phyloP scores from a whole-genome alignment of 371 early-diverging fungal species.

The Cokeromyces recurvatus region DNA sequence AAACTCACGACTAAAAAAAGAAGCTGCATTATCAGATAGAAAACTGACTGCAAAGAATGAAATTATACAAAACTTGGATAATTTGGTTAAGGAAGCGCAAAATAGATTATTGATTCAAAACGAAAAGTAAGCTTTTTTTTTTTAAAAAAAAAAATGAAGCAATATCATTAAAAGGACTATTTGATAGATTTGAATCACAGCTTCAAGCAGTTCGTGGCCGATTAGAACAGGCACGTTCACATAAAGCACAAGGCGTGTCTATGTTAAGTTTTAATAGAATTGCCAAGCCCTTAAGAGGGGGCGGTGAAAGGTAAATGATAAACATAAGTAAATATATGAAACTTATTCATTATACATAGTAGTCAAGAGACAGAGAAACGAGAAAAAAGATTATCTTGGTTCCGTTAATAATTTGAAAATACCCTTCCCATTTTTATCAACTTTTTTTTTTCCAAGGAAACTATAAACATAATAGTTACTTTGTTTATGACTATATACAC shows the following conservation, averaged over 20 bases:
- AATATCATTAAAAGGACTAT: too few species aligned
- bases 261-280: constrained; percentile 73
- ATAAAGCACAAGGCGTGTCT: constrained; percentile 44
- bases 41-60: constrained; percentile 90
- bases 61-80: constrained; percentile 85
- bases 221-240: constrained; percentile 64
- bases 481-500: too few species aligned
- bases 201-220: constrained; percentile 69
- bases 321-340: too few species aligned
- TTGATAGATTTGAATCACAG: constrained; percentile 64
- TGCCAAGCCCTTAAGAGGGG: constrained; percentile 90
- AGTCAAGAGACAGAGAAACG: too few species aligned
- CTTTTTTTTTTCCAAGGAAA: too few species aligned
- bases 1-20: constrained; percentile 91
- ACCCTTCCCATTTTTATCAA: too few species aligned
- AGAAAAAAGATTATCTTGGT: too few species aligned
- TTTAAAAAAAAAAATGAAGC: too few species aligned
- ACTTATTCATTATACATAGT: too few species aligned
- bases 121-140: constrained; percentile 46
- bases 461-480: too few species aligned
- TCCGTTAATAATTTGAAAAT: too few species aligned
- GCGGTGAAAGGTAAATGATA: constrained; percentile 63
- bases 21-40: constrained; percentile 82
- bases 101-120: constrained; percentile 71
- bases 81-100: constrained; percentile 72